Evolutionary conservation across 2,329 filamentous ascomycete species (phyloP), one percentile per base, ranked within the genome.

Genomic region (Fusarium hainanense): DNA sequence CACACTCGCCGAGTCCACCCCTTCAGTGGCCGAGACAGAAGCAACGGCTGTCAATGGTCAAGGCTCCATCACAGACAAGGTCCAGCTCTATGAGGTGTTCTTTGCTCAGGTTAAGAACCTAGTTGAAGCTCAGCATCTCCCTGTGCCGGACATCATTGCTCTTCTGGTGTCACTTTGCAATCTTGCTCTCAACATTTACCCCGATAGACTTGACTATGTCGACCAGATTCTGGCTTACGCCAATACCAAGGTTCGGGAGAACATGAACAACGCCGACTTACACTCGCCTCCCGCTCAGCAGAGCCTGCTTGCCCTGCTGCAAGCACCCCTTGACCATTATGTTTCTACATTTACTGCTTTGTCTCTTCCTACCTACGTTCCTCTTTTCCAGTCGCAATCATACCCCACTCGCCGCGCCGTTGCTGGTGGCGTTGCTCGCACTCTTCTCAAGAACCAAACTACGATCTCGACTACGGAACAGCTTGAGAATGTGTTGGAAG

Each of bases 21-120:
- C 82, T 3, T 82, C 84, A 14, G 74, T 82, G 46, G 80, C 85
- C 14, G 83, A 85, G 7, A 83, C 83, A 0, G 83, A 87, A 42
- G 75, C 79, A 3, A 84, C 84, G 1, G 82, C 82, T 2, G 82
- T 83, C 42, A 85, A 89, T 52, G 84, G 82, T 27, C 78, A 81
- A 32, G 78, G 81, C 12, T 67, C 72, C 6, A 76, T 75, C 16
- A 73, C 91, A 1, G 87, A 90, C 54, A 91, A 93, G 74, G 90
- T 97, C 61, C 95, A 93, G 80, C 88, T 99, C 25, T 98, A 98
- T 79, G 94, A 98, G 80, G 93, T 98, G 63, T 99, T 98, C 85
- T 97, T 98, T 77, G 91, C 94, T 54, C 96, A 98, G 80, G 96
- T 98, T 67, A 92, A 97, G 77, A 94, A 95, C 75, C 85, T 99